These are phyloP conservation scores for Trametes versicolor DNA, from an alignment of 1,284 basidiomycete species.

Conservation along the genomic window DNA sequence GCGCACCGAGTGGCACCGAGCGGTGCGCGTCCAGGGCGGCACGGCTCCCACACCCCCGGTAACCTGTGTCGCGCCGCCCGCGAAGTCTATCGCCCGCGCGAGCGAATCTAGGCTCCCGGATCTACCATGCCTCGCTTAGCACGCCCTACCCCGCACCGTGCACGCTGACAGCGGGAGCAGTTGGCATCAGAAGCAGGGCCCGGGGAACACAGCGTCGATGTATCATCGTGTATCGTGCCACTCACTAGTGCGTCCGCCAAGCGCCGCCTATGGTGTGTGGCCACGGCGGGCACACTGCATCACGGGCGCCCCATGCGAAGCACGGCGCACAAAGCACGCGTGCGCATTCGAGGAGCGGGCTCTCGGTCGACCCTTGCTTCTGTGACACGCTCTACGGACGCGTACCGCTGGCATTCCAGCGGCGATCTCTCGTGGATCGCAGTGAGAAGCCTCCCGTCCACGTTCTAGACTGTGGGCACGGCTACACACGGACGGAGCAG, in stretches of 20 bases:
- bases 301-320: not conserved
- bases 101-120: constrained; percentile 18
- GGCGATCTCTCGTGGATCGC: constrained; percentile 3
- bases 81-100: constrained; percentile 12
- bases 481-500: not conserved
- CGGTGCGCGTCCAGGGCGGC: not conserved
- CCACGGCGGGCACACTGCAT: too few relatives aligned
- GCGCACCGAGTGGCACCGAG: not conserved
- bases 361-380: constrained; percentile 10
- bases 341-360: not conserved
- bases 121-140: constrained; percentile 16
- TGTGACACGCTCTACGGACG: constrained; percentile 1
- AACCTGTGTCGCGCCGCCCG: constrained; percentile 7
- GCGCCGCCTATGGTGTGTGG: too few relatives aligned
- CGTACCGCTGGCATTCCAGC: not conserved
- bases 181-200: constrained; percentile 4
- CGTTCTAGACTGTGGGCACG: not conserved
- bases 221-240: not conserved
- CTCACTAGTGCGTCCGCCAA: too few relatives aligned
- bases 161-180: constrained; percentile 14
- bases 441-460: not conserved
- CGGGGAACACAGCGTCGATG: constrained; percentile 1
- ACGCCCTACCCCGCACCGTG: constrained; percentile 19
- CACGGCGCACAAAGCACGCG: too few relatives aligned
- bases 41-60: constrained; percentile 9